phyloP scores from a whole-genome alignment of 2,329 filamentous ascomycete genomes.

The Scleromitrula shiraiana region DNA sequence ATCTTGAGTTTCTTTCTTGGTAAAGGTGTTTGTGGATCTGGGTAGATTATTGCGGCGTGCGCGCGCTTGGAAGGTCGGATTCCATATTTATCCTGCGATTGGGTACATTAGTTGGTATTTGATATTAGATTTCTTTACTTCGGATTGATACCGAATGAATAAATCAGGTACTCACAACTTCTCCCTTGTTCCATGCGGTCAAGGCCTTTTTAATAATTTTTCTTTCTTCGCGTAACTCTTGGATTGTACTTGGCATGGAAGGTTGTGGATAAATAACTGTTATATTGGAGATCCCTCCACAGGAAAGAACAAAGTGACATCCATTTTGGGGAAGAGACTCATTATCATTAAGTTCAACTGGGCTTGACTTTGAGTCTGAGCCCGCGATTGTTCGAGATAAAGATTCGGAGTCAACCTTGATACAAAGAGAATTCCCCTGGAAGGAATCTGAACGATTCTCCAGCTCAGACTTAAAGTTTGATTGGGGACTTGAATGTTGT shows the following conservation, averaged over 20 bases:
- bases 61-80: not conserved
- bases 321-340: not conserved
- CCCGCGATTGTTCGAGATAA: no score
- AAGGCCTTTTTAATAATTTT: not conserved
- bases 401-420: no score
- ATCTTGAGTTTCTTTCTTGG: not conserved
- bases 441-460: not conserved
- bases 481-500: not conserved
- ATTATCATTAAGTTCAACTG: not conserved
- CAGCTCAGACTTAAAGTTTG: no score
- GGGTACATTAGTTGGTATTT: not conserved
- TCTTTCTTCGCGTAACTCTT: not conserved
- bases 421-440: not conserved
- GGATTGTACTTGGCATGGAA: not conserved
- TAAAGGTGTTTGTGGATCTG: not conserved
- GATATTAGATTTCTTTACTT: no score
- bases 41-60: not conserved
- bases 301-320: not conserved
- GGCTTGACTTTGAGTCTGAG: no score
- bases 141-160: no score
- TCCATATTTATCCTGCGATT: not conserved
- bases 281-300: not conserved
- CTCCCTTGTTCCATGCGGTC: not conserved
- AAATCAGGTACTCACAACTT: not conserved
- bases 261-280: not conserved